Percentiles rank a stretch among this genome's conserved stretches.
These are phyloP conservation scores for Tylopilus vinaceipallidus DNA, from an alignment of 768 basidiomycete species.

Conservation along the genomic window DNA sequence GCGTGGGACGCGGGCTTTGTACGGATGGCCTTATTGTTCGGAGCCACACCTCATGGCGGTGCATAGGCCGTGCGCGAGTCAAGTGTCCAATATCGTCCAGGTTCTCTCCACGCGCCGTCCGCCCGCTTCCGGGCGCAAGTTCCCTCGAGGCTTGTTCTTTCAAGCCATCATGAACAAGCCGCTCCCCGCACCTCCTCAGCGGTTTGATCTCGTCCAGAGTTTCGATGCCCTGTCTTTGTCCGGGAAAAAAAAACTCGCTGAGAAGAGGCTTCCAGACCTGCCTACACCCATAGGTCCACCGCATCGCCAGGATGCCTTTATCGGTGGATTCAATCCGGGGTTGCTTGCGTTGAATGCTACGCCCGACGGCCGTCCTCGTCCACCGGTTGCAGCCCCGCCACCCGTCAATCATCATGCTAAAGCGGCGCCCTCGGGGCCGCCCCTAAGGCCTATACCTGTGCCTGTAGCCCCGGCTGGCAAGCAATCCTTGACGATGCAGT, in stretches of 20 bases:
- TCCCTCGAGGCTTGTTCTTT: constrained; percentile 12
- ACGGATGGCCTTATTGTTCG: too few species aligned
- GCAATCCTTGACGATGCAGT: constrained; percentile 20
- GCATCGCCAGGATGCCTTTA: constrained; percentile 29
- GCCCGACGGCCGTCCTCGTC: constrained; percentile 8
- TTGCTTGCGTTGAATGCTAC: constrained; percentile 4
- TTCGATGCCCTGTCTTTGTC: constrained; percentile 36
- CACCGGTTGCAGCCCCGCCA: constrained; percentile 3
- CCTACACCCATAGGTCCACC: background rate
- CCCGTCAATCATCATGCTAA: constrained; percentile 8
- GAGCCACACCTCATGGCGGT: constrained; percentile 12
- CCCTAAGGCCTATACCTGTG: constrained; percentile 26
- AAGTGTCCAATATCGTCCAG: constrained; percentile 17
- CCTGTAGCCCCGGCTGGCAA: constrained; percentile 32
- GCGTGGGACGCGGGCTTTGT: background rate
- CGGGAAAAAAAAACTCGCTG: constrained; percentile 15
- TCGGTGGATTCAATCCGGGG: constrained; percentile 47
- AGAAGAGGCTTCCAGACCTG: constrained; percentile 16
- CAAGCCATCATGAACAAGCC: constrained; percentile 22
- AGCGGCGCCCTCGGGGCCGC: background rate
- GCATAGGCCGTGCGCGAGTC: constrained; percentile 14
- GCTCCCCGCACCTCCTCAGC: constrained; percentile 11
- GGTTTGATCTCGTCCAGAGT: constrained; percentile 30
- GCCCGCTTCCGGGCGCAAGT: constrained; percentile 6
- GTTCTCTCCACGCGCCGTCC: constrained; percentile 1